Evolutionary conservation across 2,329 filamentous ascomycete genomes (phyloP), one percentile per base, ranked within the genome.

Genomic region (Alternaria incomplexa): DNA sequence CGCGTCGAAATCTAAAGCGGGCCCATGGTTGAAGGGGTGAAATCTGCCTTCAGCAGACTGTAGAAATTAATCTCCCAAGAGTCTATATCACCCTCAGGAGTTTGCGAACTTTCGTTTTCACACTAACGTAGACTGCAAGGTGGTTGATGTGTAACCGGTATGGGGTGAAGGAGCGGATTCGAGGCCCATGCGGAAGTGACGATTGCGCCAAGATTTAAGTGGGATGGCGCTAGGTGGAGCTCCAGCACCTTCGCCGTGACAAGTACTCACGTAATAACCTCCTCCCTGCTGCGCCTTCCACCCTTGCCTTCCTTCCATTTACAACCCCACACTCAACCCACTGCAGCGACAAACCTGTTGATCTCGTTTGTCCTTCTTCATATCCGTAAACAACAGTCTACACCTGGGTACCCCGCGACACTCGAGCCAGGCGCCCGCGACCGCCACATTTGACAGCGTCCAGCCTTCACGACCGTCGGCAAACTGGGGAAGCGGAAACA

Each of bases 401-500:
- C 53, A 56, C 61, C 32, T 36, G 7, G 32, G 15, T 65, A 68
- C 64, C 68, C 69, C 63, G 58, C 69, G 54, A 56, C 67, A 25
- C 58, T 54, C 52, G 53, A 56, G 46, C 43, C 46, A 53, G 53
- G 56, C 61, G 58, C 62, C 61, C 36, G 60, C 68, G 52, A 61
- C 67, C 61, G 67, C 69, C 52, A 65, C 50, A 62, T 66, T 65
- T 60, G 56, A 73, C 65, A 66, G 72, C 73, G 70, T 62, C 61
- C 62, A 71, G 62, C 60, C 67, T 70, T 48, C 62, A 48, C 64
- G 61, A 65, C 63, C 70, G 73, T 68, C 76, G 77, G 72, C 80
- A 81, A 80, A 73, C 79, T 81, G 80, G 79, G 78, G 78, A 81
- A 81, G 74, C 77, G 80, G 75, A 80, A 75, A 73, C 68, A 69